Percentiles rank a stretch among this genome's conserved stretches.
These are phyloP conservation scores for Kwoniella sp. DNA, from an alignment of 768 basidiomycete species.

Conservation along the genomic window DNA sequence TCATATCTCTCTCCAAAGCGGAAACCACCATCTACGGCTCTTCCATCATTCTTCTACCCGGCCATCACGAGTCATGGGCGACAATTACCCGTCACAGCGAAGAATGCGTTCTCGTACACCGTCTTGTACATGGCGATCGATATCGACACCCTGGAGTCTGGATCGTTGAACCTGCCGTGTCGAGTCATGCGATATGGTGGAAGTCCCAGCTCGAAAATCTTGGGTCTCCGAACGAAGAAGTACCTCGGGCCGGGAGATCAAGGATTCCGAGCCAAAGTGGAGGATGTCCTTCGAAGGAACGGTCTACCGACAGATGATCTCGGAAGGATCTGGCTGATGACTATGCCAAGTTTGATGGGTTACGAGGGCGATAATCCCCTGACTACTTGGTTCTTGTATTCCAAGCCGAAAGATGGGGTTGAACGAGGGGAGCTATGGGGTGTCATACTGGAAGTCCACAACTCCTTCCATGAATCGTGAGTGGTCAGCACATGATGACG, in stretches of 20 bases:
- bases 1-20: slow-evolving; percentile 7
- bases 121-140: slow-evolving; percentile 65
- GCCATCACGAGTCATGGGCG: slow-evolving; percentile 31
- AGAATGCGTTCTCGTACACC: slow-evolving; percentile 58
- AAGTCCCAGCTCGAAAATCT: slow-evolving; percentile 57
- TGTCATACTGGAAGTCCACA: slow-evolving; percentile 70
- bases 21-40: neutral
- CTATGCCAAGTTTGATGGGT: slow-evolving; percentile 71
- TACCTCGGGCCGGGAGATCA: slow-evolving; percentile 58
- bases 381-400: slow-evolving; percentile 69
- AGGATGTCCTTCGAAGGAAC: slow-evolving; percentile 14
- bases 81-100: slow-evolving; percentile 24
- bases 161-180: slow-evolving; percentile 59
- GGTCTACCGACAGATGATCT: slow-evolving; percentile 40
- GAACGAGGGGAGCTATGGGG: slow-evolving; percentile 26
- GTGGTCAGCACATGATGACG: slow-evolving; percentile 9
- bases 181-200: slow-evolving; percentile 65
- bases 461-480: slow-evolving; percentile 70
- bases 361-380: slow-evolving; percentile 73
- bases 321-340: slow-evolving; percentile 70
- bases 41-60: slow-evolving; percentile 30
- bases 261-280: slow-evolving; percentile 26
- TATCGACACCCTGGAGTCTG: slow-evolving; percentile 62
- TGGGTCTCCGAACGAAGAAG: slow-evolving; percentile 60
- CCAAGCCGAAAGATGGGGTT: slow-evolving; percentile 4